phyloP scores from a whole-genome alignment of 768 basidiomycete genomes.

The Ramaria rubella region DNA sequence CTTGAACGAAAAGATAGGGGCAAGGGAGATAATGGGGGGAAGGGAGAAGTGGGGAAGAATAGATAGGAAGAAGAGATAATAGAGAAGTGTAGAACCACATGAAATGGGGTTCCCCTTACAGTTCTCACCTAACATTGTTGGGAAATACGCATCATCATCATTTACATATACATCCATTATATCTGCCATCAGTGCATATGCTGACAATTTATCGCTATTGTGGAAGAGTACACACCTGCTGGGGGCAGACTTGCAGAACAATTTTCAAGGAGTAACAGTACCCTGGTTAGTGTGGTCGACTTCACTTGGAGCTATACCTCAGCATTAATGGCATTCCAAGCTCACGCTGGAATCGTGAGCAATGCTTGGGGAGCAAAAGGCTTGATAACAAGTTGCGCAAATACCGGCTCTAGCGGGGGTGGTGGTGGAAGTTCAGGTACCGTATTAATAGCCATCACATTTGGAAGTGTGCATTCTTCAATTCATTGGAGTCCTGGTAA shows the following conservation, averaged over 20 bases:
- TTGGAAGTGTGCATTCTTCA: conserved; percentile 42
- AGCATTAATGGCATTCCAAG: conserved; percentile 54
- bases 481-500: not conserved
- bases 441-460: conserved; percentile 51
- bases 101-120: no score
- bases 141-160: conserved; percentile 46
- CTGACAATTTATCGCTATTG: conserved; percentile 58
- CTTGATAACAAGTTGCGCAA: conserved; percentile 42
- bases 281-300: conserved; percentile 53
- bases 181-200: conserved; percentile 43
- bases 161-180: conserved; percentile 45
- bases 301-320: conserved; percentile 77
- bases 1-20: no score
- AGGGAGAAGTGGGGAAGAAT: no score
- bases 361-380: conserved; percentile 65
- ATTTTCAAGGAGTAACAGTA: conserved; percentile 43
- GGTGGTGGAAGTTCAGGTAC: conserved; percentile 23
- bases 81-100: no score
- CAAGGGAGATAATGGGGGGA: no score
- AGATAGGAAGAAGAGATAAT: no score
- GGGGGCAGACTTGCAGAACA: conserved; percentile 61
- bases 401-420: conserved; percentile 27
- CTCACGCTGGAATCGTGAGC: conserved; percentile 41
- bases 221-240: conserved; percentile 56
- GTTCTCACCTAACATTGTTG: conserved; percentile 44